A percentile compares a stretch with the other conserved stretches of the same genome.
Evolutionary conservation across 2,329 filamentous ascomycete genomes (phyloP).

Genomic region (Nemania serpens): DNA sequence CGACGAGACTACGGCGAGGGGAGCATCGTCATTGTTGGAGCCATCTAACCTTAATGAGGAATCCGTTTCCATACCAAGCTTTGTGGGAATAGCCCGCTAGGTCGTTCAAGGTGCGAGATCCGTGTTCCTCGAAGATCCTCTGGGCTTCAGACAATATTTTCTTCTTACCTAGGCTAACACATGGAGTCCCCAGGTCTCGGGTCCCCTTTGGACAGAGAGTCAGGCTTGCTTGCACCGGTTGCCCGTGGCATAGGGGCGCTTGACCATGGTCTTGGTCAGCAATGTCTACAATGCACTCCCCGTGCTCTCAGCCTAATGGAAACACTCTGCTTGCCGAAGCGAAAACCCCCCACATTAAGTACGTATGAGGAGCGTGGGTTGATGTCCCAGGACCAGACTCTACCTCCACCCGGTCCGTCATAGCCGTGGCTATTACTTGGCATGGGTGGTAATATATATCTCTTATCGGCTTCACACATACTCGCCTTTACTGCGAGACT

Average conservation of each 20-base stretch:
- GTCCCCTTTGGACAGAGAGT: not conserved
- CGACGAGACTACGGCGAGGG: not conserved
- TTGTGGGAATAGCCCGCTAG: not conserved
- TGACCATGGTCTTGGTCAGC: not conserved
- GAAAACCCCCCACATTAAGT: conserved; percentile 17
- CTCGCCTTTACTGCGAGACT: conserved; percentile 12
- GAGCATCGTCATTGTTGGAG: conserved; percentile 5
- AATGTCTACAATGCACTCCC: conserved; percentile 1
- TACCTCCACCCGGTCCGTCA: conserved; percentile 30
- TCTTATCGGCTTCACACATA: conserved; percentile 25
- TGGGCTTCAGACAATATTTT: not conserved
- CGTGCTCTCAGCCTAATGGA: conserved; percentile 15
- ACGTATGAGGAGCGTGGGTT: conserved; percentile 13
- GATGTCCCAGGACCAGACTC: conserved; percentile 18
- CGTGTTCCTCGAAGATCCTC: not conserved
- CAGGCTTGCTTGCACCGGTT: not conserved
- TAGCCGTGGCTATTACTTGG: conserved; percentile 27
- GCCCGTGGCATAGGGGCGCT: not conserved
- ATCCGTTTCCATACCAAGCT: conserved; percentile 8
- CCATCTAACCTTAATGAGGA: conserved; percentile 12
- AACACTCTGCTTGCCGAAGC: conserved; percentile 22
- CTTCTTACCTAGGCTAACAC: not conserved
- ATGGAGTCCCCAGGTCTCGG: not conserved
- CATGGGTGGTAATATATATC: conserved; percentile 28
- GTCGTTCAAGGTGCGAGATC: not conserved